Conservation (phyloP, 1,284 basidiomycete genomes). For the Cryptococcus deneoformans region DNA sequence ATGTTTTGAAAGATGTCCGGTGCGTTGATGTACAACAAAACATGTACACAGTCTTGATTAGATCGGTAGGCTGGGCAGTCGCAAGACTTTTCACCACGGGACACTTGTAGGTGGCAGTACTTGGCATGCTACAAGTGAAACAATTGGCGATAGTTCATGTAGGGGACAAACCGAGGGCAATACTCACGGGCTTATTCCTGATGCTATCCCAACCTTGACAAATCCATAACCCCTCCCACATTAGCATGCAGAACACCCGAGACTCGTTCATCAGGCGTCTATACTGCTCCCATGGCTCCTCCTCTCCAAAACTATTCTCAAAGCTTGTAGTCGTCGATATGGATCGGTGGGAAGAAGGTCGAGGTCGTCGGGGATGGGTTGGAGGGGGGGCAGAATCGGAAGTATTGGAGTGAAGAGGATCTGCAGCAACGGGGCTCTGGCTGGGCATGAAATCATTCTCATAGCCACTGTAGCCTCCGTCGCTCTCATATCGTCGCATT, state of each 20-base stretch:
- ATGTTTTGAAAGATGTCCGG: not conserved
- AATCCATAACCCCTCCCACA: not conserved
- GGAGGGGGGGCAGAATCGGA: not conserved
- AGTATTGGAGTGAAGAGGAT: too few relatives aligned
- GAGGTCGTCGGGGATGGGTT: not conserved
- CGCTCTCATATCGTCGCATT: not conserved
- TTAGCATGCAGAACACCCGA: not conserved
- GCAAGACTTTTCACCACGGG: too few relatives aligned
- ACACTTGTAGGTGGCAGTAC: not conserved
- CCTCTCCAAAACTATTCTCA: not conserved
- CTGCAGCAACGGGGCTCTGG: not conserved
- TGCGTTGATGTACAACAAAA: too few relatives aligned
- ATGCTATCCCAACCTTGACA: not conserved
- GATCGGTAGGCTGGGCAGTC: not conserved
- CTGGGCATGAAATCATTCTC: not conserved
- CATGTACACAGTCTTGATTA: not conserved
- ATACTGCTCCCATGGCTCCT: not conserved
- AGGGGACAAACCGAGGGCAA: not conserved
- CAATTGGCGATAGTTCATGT: not conserved
- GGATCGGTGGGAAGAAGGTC: not conserved
- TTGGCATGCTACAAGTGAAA: not conserved
- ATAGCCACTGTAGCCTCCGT: not conserved
- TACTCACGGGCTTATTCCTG: not conserved
- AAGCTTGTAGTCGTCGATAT: not conserved
- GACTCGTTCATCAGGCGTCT: not conserved